These are phyloP conservation scores for Biancaea sappan DNA, from an alignment of 306 rosid species.

Conservation along the genomic window DNA sequence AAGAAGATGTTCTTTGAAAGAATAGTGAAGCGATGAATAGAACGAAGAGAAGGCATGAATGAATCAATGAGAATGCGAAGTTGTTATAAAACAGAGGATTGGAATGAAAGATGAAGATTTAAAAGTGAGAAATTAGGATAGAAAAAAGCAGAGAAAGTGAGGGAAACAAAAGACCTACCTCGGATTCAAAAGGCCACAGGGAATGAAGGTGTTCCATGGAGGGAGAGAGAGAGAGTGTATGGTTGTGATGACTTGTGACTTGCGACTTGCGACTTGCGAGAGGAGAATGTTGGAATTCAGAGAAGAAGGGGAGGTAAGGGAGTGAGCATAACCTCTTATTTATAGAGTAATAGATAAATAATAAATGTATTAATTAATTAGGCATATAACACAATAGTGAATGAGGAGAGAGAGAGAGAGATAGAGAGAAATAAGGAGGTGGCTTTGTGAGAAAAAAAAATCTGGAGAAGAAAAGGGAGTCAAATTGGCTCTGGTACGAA, in stretches of 20 bases:
- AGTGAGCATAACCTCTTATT: constrained; percentile 36
- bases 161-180: constrained; percentile 46
- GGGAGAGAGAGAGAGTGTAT: too few species aligned
- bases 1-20: neutral
- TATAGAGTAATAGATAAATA: constrained; percentile 42
- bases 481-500: too few species aligned
- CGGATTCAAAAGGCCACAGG: constrained; percentile 47
- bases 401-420: constrained; percentile 15
- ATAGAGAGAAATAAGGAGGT: constrained; percentile 24
- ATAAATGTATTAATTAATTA: neutral
- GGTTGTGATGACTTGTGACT: too few species aligned
- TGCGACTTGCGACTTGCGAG: neutral
- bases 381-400: constrained; percentile 36
- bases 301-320: constrained; percentile 25
- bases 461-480: constrained; percentile 15
- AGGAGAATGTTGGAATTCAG: constrained; percentile 13
- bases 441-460: constrained; percentile 31
- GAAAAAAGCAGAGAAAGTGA: neutral
- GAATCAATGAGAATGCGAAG: constrained; percentile 24
- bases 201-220: constrained; percentile 72
- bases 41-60: constrained; percentile 28
- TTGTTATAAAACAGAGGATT: constrained; percentile 11
- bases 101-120: neutral
- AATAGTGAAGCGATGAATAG: neutral
- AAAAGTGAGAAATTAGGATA: neutral